These are phyloP conservation scores for Gracilaria caudata DNA, from an alignment of 23 red algal genomes.

Conservation along the genomic window DNA sequence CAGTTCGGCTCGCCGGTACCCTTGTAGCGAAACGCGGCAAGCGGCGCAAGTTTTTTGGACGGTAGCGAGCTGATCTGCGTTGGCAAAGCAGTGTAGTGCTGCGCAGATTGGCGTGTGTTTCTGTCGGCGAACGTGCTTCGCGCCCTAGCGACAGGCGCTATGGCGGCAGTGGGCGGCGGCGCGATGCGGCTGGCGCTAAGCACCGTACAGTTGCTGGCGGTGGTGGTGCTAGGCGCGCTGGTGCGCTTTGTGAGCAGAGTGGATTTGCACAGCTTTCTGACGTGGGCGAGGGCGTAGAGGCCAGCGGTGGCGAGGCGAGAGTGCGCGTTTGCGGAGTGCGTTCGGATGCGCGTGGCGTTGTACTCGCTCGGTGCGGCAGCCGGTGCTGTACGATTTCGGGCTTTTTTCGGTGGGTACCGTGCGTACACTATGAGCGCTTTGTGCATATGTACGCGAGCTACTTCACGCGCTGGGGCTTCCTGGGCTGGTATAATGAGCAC, in stretches of 20 bases:
- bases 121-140: no score
- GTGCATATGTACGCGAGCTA: slow-evolving; percentile 84
- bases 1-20: slow-evolving; percentile 19
- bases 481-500: slow-evolving; percentile 78
- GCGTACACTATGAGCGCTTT: slow-evolving; percentile 81
- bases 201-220: slow-evolving; percentile 41
- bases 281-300: slow-evolving; percentile 36
- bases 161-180: slow-evolving; percentile 51
- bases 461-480: slow-evolving; percentile 80
- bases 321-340: slow-evolving; percentile 61
- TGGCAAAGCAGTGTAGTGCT: no score
- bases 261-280: slow-evolving; percentile 10
- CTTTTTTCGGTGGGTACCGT: slow-evolving; percentile 72
- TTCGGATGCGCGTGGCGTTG: slow-evolving; percentile 48
- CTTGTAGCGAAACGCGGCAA: not conserved
- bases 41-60: no score
- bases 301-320: slow-evolving; percentile 67
- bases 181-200: slow-evolving; percentile 11
- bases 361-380: slow-evolving; percentile 66
- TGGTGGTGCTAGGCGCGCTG: slow-evolving; percentile 28
- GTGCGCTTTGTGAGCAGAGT: slow-evolving; percentile 43
- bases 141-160: no score
- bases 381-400: slow-evolving; percentile 69
- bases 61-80: no score
- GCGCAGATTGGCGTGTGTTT: no score